Base-by-base conservation (phyloP, 495 filamentous ascomycete species). In the Penicillium cataractarum region DNA sequence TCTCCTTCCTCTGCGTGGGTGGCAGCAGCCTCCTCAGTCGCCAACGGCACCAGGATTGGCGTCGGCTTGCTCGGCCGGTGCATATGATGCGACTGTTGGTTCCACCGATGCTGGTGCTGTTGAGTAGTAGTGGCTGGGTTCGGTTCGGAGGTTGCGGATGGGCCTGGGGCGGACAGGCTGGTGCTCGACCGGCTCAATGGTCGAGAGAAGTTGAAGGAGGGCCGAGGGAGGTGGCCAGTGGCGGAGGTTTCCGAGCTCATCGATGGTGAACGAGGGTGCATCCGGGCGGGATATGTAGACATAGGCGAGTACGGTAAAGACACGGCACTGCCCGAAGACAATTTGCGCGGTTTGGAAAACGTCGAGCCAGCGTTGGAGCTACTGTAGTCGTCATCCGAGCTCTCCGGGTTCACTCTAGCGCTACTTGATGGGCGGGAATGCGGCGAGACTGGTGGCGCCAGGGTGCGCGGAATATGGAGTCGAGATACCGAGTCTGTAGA, bases 151-250 rank as follows among this genome's bases (percentile, higher is more conserved):
- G 48, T 66, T 53, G 59, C 77, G 64, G 31, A 79, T 8, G 68
- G 60, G 35, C 69, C 62, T 1, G 76, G 72, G 0, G 74, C 74
- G 8, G 77, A 87, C 15, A 91, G 83, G 50, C 84, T 87, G 6
- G 79, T 77, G 57, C 88, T 89, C 9, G 89, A 87, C 63, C 92
- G 84, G 74, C 95, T 97, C 31, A 95, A 65, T 3, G 95, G 95
- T 7, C 95, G 82, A 3, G 95, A 97, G 74, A 98, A 98, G 73
- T 98, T 99, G 71, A 93, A 94, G 2, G 90, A 83, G 2, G 91
- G 90, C 32, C 90, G 86, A 2, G 88, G 85, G 32, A 90, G 79
- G 21, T 80, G 75, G n/a, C 80, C 79, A n/a, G 49, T 48, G 19
- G 76, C 78, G 0, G 89, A 90, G 33, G 84, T 84, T 55, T 96